Percentiles rank a stretch among this genome's conserved stretches.
Conservation (phyloP, 768 basidiomycete genomes). For the Serpula lacrymans region DNA sequence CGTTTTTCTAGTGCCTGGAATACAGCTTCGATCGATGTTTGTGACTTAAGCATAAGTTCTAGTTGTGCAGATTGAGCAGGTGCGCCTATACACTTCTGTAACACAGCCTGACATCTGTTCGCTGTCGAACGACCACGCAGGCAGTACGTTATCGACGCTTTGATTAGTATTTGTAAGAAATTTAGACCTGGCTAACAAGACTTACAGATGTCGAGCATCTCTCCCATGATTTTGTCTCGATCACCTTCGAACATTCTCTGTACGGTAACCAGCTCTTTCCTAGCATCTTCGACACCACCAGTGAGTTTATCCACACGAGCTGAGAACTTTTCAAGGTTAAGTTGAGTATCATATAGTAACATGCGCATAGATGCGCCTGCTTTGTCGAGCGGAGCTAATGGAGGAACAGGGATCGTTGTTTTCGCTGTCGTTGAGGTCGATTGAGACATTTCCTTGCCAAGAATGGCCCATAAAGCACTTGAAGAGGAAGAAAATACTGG, state of each 20-base stretch:
- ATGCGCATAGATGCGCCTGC: conserved; percentile 68
- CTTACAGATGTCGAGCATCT: conserved; percentile 56
- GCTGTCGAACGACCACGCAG: conserved; percentile 35
- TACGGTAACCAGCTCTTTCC: conserved; percentile 48
- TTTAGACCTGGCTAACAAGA: conserved; percentile 12
- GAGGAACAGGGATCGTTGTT: conserved; percentile 29
- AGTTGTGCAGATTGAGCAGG: conserved; percentile 48
- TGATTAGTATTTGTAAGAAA: conserved; percentile 13
- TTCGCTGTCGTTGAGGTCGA: conserved; percentile 17
- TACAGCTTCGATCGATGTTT: conserved; percentile 34
- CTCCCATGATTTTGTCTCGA: conserved; percentile 52
- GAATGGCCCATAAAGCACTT: conserved; percentile 47
- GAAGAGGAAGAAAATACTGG: conserved; percentile 10
- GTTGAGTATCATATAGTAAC: conserved; percentile 71
- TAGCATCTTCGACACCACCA: conserved; percentile 47
- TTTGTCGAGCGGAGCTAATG: conserved; percentile 56
- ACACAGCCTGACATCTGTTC: conserved; percentile 58
- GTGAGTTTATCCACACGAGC: conserved; percentile 51
- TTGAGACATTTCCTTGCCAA: conserved; percentile 38
- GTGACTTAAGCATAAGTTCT: conserved; percentile 36
- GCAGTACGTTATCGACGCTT: not conserved
- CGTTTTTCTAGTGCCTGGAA: conserved; percentile 51
- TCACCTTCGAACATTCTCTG: conserved; percentile 59
- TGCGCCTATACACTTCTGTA: conserved; percentile 54
- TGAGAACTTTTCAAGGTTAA: conserved; percentile 66